Conservation (phyloP, 192 early-diverging fungal genomes). For the Coemansia sp. region DNA sequence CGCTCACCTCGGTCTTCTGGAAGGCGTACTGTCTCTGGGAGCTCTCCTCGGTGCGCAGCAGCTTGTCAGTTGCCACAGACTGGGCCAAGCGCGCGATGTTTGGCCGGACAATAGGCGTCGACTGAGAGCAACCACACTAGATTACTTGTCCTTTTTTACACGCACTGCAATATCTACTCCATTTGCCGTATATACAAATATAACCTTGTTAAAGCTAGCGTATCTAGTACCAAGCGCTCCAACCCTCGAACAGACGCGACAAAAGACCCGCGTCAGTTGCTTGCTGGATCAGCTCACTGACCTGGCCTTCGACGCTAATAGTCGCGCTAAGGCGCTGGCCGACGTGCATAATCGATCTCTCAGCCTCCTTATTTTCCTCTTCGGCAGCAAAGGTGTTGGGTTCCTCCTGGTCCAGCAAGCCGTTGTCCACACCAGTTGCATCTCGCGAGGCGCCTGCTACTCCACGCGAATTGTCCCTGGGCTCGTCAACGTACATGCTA, state of each 20-base stretch:
- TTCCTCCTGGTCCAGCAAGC: slow-evolving; percentile 12
- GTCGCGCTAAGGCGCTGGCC: slow-evolving; percentile 58
- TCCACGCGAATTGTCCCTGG: slow-evolving; percentile 1
- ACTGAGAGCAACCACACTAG: slow-evolving; percentile 54
- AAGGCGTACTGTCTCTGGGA: slow-evolving; percentile 74
- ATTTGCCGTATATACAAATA: background rate
- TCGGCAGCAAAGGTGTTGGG: slow-evolving; percentile 7
- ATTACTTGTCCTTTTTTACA: background rate
- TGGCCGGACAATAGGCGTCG: slow-evolving; percentile 87
- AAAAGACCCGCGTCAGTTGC: slow-evolving; percentile 62
- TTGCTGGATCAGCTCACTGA: slow-evolving; percentile 70
- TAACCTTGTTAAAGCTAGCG: background rate
- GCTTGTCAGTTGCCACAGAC: slow-evolving; percentile 81
- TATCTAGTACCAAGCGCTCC: slow-evolving; percentile 47
- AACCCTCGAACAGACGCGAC: slow-evolving; percentile 62
- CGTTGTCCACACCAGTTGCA: background rate
- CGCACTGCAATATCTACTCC: background rate
- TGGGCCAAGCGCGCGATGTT: slow-evolving; percentile 88
- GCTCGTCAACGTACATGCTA: slow-evolving; percentile 22
- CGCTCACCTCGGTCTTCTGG: slow-evolving; percentile 73
- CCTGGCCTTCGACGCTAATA: slow-evolving; percentile 68
- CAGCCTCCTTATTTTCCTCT: slow-evolving; percentile 67
- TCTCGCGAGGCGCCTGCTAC: slow-evolving; percentile 4
- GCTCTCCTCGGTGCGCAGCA: slow-evolving; percentile 84
- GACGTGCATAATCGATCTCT: slow-evolving; percentile 64